A percentile compares a stretch with the other conserved stretches of the same genome.
Conservation (phyloP, 305 asterid species). For the Withania somnifera region DNA sequence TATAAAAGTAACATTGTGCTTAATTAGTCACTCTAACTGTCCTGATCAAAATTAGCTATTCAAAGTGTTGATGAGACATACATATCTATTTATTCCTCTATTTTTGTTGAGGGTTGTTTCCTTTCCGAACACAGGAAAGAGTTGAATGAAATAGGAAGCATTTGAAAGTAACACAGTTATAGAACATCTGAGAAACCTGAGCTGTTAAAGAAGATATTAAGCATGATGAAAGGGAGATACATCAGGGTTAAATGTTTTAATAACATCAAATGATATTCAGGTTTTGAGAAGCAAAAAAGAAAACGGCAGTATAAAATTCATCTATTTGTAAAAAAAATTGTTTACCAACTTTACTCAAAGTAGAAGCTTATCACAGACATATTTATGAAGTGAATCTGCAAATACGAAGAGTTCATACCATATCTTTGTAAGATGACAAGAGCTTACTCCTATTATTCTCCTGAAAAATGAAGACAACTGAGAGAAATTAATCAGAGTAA, state of each 20-base stretch:
- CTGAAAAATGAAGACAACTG: conserved; percentile 25
- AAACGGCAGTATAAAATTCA: neutral
- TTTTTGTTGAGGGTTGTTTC: neutral
- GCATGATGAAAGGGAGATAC: neutral
- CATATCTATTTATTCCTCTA: neutral
- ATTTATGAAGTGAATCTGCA: neutral
- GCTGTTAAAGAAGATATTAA: neutral
- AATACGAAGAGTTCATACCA: conserved; percentile 36
- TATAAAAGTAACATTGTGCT: neutral
- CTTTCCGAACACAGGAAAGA: neutral
- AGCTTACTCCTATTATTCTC: conserved; percentile 38
- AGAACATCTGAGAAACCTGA: neutral
- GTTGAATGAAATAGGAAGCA: neutral
- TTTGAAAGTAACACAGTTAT: neutral
- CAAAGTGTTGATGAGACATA: neutral
- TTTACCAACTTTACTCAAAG: neutral
- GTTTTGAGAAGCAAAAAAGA: neutral
- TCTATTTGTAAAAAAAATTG: neutral
- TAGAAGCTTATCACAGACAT: neutral
- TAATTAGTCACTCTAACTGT: neutral
- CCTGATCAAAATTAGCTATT: neutral
- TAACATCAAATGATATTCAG: neutral
- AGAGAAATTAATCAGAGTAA: neutral
- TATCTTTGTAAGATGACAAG: conserved; percentile 53
- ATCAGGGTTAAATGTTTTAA: neutral